phyloP scores from a whole-genome alignment of 441 rosid genomes.

The Hura crepitans region DNA sequence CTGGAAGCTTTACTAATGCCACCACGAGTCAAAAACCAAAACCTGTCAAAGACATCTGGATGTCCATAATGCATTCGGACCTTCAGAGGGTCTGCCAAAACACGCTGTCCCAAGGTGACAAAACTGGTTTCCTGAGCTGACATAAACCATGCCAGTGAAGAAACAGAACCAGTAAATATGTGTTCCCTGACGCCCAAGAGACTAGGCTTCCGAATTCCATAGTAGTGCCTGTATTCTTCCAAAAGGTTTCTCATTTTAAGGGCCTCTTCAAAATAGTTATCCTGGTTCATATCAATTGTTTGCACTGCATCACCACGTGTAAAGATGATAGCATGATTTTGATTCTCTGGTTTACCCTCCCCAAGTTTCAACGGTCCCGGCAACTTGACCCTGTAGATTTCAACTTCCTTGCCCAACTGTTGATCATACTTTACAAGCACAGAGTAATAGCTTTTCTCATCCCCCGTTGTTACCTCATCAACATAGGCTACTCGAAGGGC shows the following conservation, averaged over 20 bases:
- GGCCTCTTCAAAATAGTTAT: conserved; percentile 87
- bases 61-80: conserved; percentile 93
- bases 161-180: conserved; percentile 86
- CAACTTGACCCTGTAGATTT: conserved; percentile 70
- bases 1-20: conserved; percentile 91
- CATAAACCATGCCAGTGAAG: conserved; percentile 97
- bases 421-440: conserved; percentile 82
- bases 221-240: conserved; percentile 67
- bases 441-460: conserved; percentile 55
- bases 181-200: conserved; percentile 88
- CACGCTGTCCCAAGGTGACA: conserved; percentile 91
- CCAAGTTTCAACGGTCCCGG: conserved; percentile 92
- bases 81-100: conserved; percentile 82
- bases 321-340: conserved; percentile 84
- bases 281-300: conserved; percentile 97
- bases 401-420: conserved; percentile 63
- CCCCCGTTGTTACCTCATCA: conserved; percentile 61
- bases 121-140: conserved; percentile 89
- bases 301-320: conserved; percentile 92
- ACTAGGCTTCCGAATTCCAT: conserved; percentile 77
- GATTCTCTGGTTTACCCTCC: conserved; percentile 92
- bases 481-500: conserved; percentile 93
- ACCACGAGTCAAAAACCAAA: conserved; percentile 84
- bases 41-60: conserved; percentile 87
- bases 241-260: conserved; percentile 86